These are phyloP conservation scores for Hippophae rhamnoides DNA, from an alignment of 306 rosid genomes.

Conservation along the genomic window DNA sequence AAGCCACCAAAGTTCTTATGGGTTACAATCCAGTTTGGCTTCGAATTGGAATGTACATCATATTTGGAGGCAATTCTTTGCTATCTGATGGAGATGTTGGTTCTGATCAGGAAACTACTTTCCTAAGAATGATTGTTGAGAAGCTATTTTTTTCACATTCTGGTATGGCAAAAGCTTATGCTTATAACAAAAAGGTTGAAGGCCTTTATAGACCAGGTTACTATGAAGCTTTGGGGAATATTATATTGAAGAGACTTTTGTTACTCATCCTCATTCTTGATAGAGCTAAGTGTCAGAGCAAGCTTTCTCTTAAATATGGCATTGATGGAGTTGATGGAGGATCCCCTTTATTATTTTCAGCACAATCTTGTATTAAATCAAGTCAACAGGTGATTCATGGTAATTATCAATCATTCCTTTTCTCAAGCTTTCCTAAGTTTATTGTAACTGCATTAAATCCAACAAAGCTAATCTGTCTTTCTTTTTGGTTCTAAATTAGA, in stretches of 20 bases:
- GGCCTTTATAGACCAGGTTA: slow-evolving; percentile 87
- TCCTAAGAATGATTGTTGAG: slow-evolving; percentile 68
- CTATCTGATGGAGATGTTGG: slow-evolving; percentile 39
- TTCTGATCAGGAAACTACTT: slow-evolving; percentile 50
- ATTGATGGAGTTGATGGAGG: slow-evolving; percentile 95
- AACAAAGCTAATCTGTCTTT: slow-evolving; percentile 30
- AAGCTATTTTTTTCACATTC: slow-evolving; percentile 61
- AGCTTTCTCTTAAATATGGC: slow-evolving; percentile 72
- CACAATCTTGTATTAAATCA: slow-evolving; percentile 55
- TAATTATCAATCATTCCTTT: slow-evolving; percentile 18
- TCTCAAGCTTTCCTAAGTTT: slow-evolving; percentile 12
- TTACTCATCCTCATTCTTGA: slow-evolving; percentile 72
- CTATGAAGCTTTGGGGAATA: slow-evolving; percentile 74
- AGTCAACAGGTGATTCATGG: slow-evolving; percentile 72
- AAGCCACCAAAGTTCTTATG: slow-evolving; percentile 49
- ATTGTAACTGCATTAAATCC: slow-evolving; percentile 8
- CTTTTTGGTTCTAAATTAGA: slow-evolving; percentile 48
- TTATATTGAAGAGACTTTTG: slow-evolving; percentile 66
- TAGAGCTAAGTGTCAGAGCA: slow-evolving; percentile 73
- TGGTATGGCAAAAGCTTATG: slow-evolving; percentile 57
- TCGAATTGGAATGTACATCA: slow-evolving; percentile 60
- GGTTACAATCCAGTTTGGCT: slow-evolving; percentile 77
- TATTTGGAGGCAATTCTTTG: slow-evolving; percentile 79
- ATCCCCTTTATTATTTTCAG: slow-evolving; percentile 69
- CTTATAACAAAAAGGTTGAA: slow-evolving; percentile 87